Conservation (phyloP, 768 basidiomycete genomes). For the Mycena haematopus region DNA sequence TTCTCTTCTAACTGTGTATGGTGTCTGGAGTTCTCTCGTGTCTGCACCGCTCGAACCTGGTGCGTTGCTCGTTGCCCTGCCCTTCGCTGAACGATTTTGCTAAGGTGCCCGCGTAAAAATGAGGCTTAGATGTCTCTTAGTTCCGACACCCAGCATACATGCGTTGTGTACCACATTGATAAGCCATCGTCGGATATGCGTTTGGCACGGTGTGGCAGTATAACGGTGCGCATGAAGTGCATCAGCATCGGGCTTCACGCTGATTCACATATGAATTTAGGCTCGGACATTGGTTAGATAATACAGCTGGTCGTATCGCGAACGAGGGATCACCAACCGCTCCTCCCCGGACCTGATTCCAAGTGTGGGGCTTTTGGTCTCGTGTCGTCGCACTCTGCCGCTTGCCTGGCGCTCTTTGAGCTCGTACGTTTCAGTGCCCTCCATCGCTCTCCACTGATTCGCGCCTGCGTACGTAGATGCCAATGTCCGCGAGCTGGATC, state of each 20-base stretch:
- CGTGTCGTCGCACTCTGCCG: constrained; percentile 10
- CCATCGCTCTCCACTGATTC: constrained; percentile 3
- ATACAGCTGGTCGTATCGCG: constrained; percentile 7
- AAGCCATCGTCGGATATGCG: constrained; percentile 3
- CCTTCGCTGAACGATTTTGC: not conserved
- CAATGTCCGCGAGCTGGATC: constrained; percentile 5
- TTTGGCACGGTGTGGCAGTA: constrained; percentile 8
- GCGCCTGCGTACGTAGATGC: constrained; percentile 6
- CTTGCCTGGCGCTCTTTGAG: constrained; percentile 9
- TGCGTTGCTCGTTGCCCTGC: constrained; percentile 6
- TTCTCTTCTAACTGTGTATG: constrained; percentile 12
- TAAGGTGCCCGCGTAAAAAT: constrained; percentile 6
- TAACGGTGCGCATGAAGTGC: constrained; percentile 8
- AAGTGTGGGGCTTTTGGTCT: constrained; percentile 10
- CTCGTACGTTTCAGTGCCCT: constrained; percentile 3
- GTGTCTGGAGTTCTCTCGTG: constrained; percentile 7
- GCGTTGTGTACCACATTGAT: constrained; percentile 3
- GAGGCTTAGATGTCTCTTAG: constrained; percentile 4
- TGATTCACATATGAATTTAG: not conserved
- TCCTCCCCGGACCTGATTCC: constrained; percentile 8
- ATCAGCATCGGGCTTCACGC: too few relatives aligned
- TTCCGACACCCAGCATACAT: constrained; percentile 5
- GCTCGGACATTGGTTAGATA: constrained; percentile 9
- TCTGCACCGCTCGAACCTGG: constrained; percentile 3
- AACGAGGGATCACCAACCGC: constrained; percentile 10